Percentiles rank a stretch among this genome's conserved stretches.
phyloP scores from a whole-genome alignment of 2,329 filamentous ascomycete genomes.

The Pseudogymnoascus sp. region DNA sequence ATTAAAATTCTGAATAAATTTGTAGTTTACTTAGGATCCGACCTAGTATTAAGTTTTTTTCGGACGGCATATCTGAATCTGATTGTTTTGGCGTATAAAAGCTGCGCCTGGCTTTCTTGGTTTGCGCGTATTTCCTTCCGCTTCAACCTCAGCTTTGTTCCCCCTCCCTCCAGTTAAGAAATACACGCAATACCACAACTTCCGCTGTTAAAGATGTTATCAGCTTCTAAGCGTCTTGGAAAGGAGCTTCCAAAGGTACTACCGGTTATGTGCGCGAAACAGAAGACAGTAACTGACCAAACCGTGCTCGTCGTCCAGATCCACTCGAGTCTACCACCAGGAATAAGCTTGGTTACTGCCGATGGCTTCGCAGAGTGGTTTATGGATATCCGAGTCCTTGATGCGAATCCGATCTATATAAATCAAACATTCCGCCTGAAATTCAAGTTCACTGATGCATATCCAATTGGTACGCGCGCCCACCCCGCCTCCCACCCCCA shows the following conservation, averaged over 20 bases:
- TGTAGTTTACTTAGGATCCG: background rate
- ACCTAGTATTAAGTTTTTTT: background rate
- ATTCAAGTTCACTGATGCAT: slow-evolving; percentile 74
- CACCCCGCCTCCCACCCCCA: background rate
- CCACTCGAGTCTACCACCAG: slow-evolving; percentile 40
- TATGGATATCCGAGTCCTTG: slow-evolving; percentile 85
- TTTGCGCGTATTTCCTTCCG: slow-evolving; percentile 2
- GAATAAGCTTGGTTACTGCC: slow-evolving; percentile 71
- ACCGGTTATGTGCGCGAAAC: background rate
- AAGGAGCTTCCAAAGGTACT: slow-evolving; percentile 53
- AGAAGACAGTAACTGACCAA: background rate
- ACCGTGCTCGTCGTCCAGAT: slow-evolving; percentile 18
- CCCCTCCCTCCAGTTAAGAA: background rate
- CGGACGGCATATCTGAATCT: background rate
- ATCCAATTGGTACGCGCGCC: slow-evolving; percentile 69
- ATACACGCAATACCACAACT: background rate
- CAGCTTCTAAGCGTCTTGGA: slow-evolving; percentile 47
- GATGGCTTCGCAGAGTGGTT: slow-evolving; percentile 85
- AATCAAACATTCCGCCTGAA: slow-evolving; percentile 75
- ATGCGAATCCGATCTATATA: slow-evolving; percentile 80
- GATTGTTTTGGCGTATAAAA: slow-evolving; percentile 3
- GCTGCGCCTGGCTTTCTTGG: slow-evolving; percentile 4
- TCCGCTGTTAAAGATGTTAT: slow-evolving; percentile 21
- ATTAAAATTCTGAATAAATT: background rate
- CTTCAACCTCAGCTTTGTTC: background rate